These are phyloP conservation scores for Neoboletus brunneissimus DNA, from an alignment of 768 basidiomycete genomes.

Conservation along the genomic window DNA sequence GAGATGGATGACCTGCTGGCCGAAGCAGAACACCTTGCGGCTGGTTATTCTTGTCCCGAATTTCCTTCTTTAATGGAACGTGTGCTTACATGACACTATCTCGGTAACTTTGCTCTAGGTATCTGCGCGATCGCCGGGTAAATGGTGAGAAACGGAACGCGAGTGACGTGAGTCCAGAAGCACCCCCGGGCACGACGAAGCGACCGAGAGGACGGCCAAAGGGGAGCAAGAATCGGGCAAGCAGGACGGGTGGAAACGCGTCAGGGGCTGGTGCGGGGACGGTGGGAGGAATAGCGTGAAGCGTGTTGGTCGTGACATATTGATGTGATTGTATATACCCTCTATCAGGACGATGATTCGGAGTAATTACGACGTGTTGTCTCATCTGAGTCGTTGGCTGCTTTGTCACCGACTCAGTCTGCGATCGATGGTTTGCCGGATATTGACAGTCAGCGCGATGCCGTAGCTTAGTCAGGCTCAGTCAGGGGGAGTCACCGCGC, in stretches of 20 bases:
- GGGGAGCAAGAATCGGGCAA: slow-evolving; percentile 58
- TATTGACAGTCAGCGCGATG: background rate
- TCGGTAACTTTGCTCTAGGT: slow-evolving; percentile 37
- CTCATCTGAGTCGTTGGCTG: background rate
- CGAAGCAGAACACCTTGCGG: background rate
- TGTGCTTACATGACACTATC: slow-evolving; percentile 12
- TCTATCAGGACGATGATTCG: background rate
- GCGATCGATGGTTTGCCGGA: too few relatives aligned
- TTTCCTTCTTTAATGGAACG: slow-evolving; percentile 5
- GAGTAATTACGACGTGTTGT: background rate
- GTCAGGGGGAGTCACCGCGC: background rate
- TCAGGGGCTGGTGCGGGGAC: slow-evolving; percentile 9
- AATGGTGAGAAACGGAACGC: slow-evolving; percentile 41
- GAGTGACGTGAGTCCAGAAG: slow-evolving; percentile 31
- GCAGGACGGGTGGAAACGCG: slow-evolving; percentile 17
- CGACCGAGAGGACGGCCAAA: slow-evolving; percentile 65
- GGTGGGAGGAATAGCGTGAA: slow-evolving; percentile 1
- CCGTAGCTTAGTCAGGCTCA: slow-evolving; percentile 14
- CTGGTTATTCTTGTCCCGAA: slow-evolving; percentile 1
- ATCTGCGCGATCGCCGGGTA: slow-evolving; percentile 60
- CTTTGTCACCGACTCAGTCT: background rate
- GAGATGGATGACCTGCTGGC: background rate
- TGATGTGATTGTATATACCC: slow-evolving; percentile 10
- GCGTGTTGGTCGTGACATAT: background rate
- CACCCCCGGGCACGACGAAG: slow-evolving; percentile 35